A percentile compares a stretch with the other conserved stretches of the same genome.
Conservation (phyloP, 2,329 filamentous ascomycete species). For the Aspergillus tamarii region DNA sequence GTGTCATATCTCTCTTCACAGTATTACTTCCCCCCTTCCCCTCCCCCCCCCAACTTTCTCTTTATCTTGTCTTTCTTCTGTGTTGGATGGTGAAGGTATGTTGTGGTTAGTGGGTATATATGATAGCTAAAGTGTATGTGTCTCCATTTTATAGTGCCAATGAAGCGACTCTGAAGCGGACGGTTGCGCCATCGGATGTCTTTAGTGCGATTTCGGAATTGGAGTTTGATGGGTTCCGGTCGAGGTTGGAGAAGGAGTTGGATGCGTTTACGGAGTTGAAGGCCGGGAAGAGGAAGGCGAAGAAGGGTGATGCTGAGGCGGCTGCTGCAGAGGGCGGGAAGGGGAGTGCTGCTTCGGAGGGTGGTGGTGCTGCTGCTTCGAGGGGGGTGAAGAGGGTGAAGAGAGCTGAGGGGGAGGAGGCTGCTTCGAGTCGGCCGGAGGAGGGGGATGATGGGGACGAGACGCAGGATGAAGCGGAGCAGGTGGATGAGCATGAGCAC, state of each 20-base stretch:
- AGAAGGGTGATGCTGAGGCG: slow-evolving; percentile 42
- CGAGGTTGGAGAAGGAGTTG: slow-evolving; percentile 62
- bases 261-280: slow-evolving; percentile 50
- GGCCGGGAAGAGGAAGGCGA: slow-evolving; percentile 49
- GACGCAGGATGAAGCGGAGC: slow-evolving; percentile 20
- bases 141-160: slow-evolving; percentile 53
- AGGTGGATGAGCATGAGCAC: slow-evolving; percentile 27
- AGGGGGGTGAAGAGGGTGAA: slow-evolving; percentile 23
- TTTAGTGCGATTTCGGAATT: slow-evolving; percentile 62
- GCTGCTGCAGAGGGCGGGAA: slow-evolving; percentile 25
- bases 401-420: slow-evolving; percentile 22
- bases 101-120: background rate
- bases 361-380: slow-evolving; percentile 26
- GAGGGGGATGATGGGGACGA: slow-evolving; percentile 30
- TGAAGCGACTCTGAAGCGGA: slow-evolving; percentile 65
- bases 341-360: slow-evolving; percentile 26
- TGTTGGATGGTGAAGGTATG: background rate
- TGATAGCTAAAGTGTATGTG: slow-evolving; percentile 12
- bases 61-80: background rate
- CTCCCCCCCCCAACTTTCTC: background rate
- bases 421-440: slow-evolving; percentile 9
- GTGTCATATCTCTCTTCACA: slow-evolving; percentile 65
- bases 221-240: slow-evolving; percentile 63
- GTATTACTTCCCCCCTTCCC: slow-evolving; percentile 43
- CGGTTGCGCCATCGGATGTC: slow-evolving; percentile 63